Evolutionary conservation across 371 early-diverging fungal genomes (phyloP), one percentile per base, ranked within the genome.

Genomic region (Umbelopsis sp.): DNA sequence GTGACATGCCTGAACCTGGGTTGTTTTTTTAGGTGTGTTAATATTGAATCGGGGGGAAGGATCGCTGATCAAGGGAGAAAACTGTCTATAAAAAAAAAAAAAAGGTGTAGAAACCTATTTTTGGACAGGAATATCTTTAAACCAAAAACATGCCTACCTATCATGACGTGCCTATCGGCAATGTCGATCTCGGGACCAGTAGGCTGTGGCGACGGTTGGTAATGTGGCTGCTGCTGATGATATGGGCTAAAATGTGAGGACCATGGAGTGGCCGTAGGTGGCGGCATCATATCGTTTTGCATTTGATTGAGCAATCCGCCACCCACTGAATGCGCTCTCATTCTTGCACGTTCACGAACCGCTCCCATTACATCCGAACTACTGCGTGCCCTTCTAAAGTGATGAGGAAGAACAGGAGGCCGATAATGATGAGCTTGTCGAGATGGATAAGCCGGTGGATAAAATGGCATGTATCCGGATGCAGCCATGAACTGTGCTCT

Each of bases 401-500:
- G 29, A 14, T 57, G 57, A 18, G 57, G 57, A 4, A 51, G 22
- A 3, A 57, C 35, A 35, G 57, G 35, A 2, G 57, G 57, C 35
- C 57, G 22, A 57, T 57, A 57, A 18, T 35, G 41, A 41, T 41
- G 57, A 8, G 16, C 12, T 57, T 29, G 57, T 35, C 57, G 57
- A 35, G 29, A 29, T 18, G 22, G 57, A 35, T 57, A 57, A 2
- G 29, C 57, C 4, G 57, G 35, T 10, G 57, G 57, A 35, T 57
- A 57, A 57, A 35, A 57, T 7, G 35, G 57, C 57, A 57, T 57
- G 35, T 57, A 57, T 57, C 57, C 76, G 29, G 70, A 66, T 12
- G 74, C 70, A 25, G 80, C 83, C 67, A 77, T 77, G 37, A 80
- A 79, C 50, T 80, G 83, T 65, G 70, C 72, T 35, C 69, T 62